phyloP scores from a whole-genome alignment of 164 flowering plant species.

The Platanus orientalis region DNA sequence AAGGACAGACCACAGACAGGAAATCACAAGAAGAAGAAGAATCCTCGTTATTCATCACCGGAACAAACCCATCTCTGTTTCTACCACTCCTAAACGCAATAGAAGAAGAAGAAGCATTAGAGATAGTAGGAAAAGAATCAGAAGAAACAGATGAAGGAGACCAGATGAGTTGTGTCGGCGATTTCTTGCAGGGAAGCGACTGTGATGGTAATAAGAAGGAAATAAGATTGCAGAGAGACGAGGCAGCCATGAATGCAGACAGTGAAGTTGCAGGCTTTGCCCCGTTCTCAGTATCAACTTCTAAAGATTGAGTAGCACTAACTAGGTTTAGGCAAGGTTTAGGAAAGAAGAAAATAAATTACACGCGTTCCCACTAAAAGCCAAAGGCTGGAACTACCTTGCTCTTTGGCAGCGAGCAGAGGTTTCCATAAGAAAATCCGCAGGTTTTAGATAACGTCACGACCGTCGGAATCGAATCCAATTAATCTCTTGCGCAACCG shows the following conservation, averaged over 20 bases:
- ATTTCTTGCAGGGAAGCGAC: slow-evolving; percentile 10
- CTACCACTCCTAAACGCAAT: slow-evolving; percentile 1
- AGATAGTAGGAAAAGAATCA: slow-evolving; percentile 2
- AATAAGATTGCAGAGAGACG: slow-evolving; percentile 36
- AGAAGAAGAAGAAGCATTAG: slow-evolving; percentile 7
- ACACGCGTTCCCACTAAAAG: too few species aligned
- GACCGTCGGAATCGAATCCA: too few species aligned
- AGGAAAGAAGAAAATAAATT: too few species aligned
- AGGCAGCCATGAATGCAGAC: slow-evolving; percentile 17
- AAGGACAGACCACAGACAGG: slow-evolving; percentile 53
- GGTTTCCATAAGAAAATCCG: too few species aligned
- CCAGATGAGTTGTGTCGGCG: slow-evolving; percentile 6
- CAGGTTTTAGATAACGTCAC: too few species aligned
- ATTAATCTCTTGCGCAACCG: too few species aligned
- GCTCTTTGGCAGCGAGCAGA: too few species aligned
- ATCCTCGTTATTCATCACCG: slow-evolving; percentile 4
- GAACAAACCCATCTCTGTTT: slow-evolving; percentile 3
- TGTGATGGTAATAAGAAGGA: slow-evolving; percentile 37
- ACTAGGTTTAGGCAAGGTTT: too few species aligned
- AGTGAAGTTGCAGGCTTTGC: neutral
- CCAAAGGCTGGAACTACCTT: too few species aligned
- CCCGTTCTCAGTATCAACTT: too few species aligned
- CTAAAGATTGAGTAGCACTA: too few species aligned
- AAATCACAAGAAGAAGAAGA: slow-evolving; percentile 24
- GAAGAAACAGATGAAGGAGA: slow-evolving; percentile 2